Base-by-base conservation (phyloP, 306 rosid genomes). In the Sphenostylis stenocarpa region DNA sequence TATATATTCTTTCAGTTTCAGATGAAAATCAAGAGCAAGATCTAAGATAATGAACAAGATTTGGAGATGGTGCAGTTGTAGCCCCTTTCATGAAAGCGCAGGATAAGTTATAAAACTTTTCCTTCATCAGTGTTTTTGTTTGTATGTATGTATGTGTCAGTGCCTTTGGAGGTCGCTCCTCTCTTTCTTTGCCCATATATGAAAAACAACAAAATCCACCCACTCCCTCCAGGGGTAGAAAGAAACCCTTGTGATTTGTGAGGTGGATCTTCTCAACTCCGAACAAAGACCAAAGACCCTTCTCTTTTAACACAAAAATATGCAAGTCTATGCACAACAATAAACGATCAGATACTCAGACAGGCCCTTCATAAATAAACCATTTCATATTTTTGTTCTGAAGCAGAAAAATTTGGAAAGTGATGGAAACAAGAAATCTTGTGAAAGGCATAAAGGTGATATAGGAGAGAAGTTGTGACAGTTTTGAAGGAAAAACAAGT, bases 31-130 rank as follows among this genome's bases (percentile, higher is more conserved):
- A 4, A 55, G 55, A 31, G 19, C 48, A 51, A 43, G 83, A 78
- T 83, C 77, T 51, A 41, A 73, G 39, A 56, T 58, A 36, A 39
- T 21, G 4, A 60, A 68, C 48, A 67, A 58, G 76, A 71, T 77
- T 55, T 44, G 47, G 34, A 69, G 71, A 58, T 29, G 41, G 36
- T 57, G 29, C 75, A 44, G 8, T 15, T n/a, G 12, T 31, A 41
- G 58, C 28, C n/a, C 28, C 20, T 63, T 61, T 45, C 19, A n/a
- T 74, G 38, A 62, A 63, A 60, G 31, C 1, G 20, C 19, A 58
- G 47, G 28, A n/a, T 62, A 62, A 34, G 23, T 61, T 10, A 19
- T 7, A 28, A 31, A 9, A 34, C 21, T 20, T 53, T 56, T 41
- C 57, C 67, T 43, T 1, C 47, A 70, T 38, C 26, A 17, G 20